Conservation (phyloP, 2,329 filamentous ascomycete genomes). For the Trichoderma asperellum region DNA sequence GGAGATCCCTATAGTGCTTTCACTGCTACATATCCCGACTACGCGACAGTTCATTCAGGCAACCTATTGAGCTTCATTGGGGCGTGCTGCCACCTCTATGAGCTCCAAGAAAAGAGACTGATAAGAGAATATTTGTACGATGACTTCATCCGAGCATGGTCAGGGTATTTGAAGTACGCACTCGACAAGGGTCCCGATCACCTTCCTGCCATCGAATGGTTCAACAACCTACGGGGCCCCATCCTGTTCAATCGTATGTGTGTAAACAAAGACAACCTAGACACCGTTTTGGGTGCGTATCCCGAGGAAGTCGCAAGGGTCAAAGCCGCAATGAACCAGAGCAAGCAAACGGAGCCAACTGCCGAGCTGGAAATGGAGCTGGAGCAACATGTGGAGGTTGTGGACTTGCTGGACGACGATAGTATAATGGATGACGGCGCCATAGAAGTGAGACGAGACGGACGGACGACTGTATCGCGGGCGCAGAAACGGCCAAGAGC, state of each 20-base stretch:
- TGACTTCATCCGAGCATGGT: slow-evolving; percentile 55
- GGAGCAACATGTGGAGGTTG: background rate
- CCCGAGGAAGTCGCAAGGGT: slow-evolving; percentile 38
- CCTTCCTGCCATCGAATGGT: slow-evolving; percentile 50
- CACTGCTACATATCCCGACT: slow-evolving; percentile 49
- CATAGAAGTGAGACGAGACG: background rate
- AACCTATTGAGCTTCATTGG: slow-evolving; percentile 49
- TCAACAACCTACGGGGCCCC: slow-evolving; percentile 38
- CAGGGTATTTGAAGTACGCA: slow-evolving; percentile 50
- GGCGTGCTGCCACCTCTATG: slow-evolving; percentile 50
- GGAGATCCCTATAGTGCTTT: slow-evolving; percentile 46
- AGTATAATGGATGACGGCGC: slow-evolving; percentile 16
- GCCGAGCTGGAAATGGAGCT: background rate
- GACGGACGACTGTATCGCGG: background rate
- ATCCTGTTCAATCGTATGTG: slow-evolving; percentile 41
- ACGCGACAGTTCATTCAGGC: slow-evolving; percentile 45
- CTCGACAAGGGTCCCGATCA: slow-evolving; percentile 33
- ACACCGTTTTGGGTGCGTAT: slow-evolving; percentile 42
- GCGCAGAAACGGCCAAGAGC: background rate
- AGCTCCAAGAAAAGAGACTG: slow-evolving; percentile 40
- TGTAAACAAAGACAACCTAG: slow-evolving; percentile 44
- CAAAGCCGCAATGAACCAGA: slow-evolving; percentile 29
- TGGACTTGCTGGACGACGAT: background rate
- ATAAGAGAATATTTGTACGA: slow-evolving; percentile 54
- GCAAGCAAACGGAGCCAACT: background rate